Evolutionary conservation across 305 asterid genomes (phyloP).

Genomic region (Solanum hybrid): DNA sequence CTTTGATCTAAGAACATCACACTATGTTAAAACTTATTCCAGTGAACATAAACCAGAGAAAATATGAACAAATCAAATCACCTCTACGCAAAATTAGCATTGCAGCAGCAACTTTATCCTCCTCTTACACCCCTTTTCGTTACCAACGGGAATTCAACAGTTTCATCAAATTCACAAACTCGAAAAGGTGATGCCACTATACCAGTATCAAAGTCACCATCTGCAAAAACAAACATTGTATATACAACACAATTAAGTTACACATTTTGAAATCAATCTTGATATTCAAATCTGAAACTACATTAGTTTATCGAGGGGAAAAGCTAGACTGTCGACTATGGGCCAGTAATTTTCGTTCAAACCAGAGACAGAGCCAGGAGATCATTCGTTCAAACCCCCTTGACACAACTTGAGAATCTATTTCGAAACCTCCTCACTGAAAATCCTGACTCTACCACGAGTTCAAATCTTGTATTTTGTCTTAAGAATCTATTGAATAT

Average conservation of each 20-base stretch:
- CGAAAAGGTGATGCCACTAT: background rate
- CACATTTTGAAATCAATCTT: background rate
- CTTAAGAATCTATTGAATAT: background rate
- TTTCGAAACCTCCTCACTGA: background rate
- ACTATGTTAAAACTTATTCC: conserved; percentile 2
- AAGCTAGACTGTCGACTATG: background rate
- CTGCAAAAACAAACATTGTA: background rate
- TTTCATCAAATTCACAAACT: background rate
- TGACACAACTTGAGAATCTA: background rate
- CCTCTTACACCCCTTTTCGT: background rate
- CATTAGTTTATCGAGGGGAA: background rate
- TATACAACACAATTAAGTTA: background rate
- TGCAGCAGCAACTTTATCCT: background rate
- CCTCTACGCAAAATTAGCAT: background rate
- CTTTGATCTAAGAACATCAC: background rate
- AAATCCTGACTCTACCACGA: background rate
- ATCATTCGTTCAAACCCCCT: background rate
- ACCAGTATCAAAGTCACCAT: background rate
- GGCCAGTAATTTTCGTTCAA: background rate
- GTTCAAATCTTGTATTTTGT: background rate
- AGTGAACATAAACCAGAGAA: background rate
- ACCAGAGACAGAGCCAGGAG: too few species aligned
- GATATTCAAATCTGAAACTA: background rate
- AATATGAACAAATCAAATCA: background rate
- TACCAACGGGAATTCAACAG: background rate